These are phyloP conservation scores for Pythium periplocum DNA, from an alignment of 352 stramenopile species.

Conservation along the genomic window DNA sequence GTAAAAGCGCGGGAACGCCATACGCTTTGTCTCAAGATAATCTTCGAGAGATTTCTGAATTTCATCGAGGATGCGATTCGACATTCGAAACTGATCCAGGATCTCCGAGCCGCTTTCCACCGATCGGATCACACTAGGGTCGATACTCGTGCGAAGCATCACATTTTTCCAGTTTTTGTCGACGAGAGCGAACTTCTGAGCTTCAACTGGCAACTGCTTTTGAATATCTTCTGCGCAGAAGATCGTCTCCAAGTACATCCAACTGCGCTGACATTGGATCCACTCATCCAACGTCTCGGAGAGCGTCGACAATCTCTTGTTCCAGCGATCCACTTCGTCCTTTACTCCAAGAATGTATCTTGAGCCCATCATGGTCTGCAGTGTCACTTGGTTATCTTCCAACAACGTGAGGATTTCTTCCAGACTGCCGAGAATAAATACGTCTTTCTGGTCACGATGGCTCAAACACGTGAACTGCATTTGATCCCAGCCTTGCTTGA, in stretches of 20 bases:
- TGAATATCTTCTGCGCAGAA: slow-evolving; percentile 88
- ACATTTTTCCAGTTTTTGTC: slow-evolving; percentile 85
- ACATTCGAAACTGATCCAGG: slow-evolving; percentile 80
- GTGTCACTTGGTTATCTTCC: slow-evolving; percentile 89
- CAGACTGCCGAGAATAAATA: slow-evolving; percentile 88
- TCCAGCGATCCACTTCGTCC: slow-evolving; percentile 88
- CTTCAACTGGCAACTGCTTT: slow-evolving; percentile 81
- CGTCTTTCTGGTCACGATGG: slow-evolving; percentile 80
- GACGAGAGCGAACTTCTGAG: slow-evolving; percentile 80
- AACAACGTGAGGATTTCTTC: slow-evolving; percentile 88
- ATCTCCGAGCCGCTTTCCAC: slow-evolving; percentile 70
- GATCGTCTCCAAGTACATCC: slow-evolving; percentile 89
- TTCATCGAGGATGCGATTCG: slow-evolving; percentile 84
- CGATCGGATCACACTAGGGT: slow-evolving; percentile 72
- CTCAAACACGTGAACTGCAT: slow-evolving; percentile 81
- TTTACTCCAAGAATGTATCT: slow-evolving; percentile 90
- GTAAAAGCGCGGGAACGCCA: slow-evolving; percentile 90
- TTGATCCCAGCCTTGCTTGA: slow-evolving; percentile 86
- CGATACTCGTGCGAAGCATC: slow-evolving; percentile 73
- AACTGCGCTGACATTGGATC: slow-evolving; percentile 79
- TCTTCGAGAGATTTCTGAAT: slow-evolving; percentile 91
- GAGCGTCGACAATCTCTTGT: slow-evolving; percentile 81
- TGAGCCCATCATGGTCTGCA: slow-evolving; percentile 92
- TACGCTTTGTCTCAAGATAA: slow-evolving; percentile 90
- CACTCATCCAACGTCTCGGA: slow-evolving; percentile 83